phyloP scores from a whole-genome alignment of 192 early-diverging fungal genomes.

The Backusella mclennaniae region DNA sequence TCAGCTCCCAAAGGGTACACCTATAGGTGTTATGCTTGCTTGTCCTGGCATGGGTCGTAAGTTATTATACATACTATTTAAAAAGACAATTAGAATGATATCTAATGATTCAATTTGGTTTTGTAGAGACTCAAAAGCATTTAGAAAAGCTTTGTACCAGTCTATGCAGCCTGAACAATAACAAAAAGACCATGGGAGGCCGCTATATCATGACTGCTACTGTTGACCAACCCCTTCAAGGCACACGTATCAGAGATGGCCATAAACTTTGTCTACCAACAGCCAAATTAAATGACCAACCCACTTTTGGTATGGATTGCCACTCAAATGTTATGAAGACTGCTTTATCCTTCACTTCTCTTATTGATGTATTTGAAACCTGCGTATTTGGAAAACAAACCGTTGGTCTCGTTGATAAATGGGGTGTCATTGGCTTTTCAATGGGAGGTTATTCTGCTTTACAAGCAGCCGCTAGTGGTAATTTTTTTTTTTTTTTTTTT shows the following conservation, averaged over 20 bases:
- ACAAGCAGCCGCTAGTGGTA: background rate
- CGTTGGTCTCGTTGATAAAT: background rate
- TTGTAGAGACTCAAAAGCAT: background rate
- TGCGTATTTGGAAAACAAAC: background rate
- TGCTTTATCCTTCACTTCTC: background rate
- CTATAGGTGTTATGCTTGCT: background rate
- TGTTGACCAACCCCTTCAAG: background rate
- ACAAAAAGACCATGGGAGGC: background rate
- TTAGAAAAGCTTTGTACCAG: background rate
- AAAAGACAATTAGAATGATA: background rate
- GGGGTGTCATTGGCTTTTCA: background rate
- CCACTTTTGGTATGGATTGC: background rate
- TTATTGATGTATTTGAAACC: background rate
- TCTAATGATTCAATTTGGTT: background rate
- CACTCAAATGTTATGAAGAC: background rate
- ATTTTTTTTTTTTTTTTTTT: too few relatives aligned
- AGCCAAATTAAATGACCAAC: background rate
- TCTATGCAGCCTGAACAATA: background rate
- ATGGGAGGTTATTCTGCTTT: background rate
- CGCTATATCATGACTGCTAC: background rate
- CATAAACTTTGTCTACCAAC: background rate
- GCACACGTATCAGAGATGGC: background rate
- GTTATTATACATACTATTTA: background rate
- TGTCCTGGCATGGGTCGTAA: background rate
- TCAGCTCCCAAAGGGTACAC: background rate